These are phyloP conservation scores for Aspergillus latus DNA, from an alignment of 2,329 filamentous ascomycete genomes.

Conservation along the genomic window DNA sequence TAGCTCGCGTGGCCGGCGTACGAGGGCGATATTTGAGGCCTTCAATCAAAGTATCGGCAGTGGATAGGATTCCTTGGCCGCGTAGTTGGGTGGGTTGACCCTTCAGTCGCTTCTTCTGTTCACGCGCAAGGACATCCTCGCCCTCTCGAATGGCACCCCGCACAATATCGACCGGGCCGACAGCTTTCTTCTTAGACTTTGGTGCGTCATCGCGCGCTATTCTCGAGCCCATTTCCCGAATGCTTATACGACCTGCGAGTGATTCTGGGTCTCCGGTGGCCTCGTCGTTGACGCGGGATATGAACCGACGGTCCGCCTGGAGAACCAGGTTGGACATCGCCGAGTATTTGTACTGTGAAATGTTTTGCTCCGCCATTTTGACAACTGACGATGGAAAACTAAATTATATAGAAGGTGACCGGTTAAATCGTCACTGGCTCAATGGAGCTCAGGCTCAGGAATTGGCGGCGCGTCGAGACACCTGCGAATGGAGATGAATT, in stretches of 20 bases:
- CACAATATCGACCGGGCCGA: slow-evolving; percentile 68
- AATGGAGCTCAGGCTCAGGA: slow-evolving; percentile 34
- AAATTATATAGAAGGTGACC: slow-evolving; percentile 12
- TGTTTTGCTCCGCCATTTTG: slow-evolving; percentile 71
- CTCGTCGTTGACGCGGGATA: slow-evolving; percentile 89
- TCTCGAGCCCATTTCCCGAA: slow-evolving; percentile 89
- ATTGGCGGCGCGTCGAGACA: slow-evolving; percentile 34
- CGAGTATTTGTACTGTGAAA: slow-evolving; percentile 98
- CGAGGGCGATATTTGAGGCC: slow-evolving; percentile 88
- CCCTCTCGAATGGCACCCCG: slow-evolving; percentile 76
- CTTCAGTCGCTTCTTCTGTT: slow-evolving; percentile 81
- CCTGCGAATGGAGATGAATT: slow-evolving; percentile 28
- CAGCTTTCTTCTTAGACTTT: slow-evolving; percentile 71
- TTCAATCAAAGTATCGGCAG: slow-evolving; percentile 83
- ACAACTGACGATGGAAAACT: slow-evolving; percentile 13
- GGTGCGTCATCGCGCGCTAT: slow-evolving; percentile 77
- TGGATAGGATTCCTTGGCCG: slow-evolving; percentile 75
- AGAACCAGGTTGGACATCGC: slow-evolving; percentile 99
- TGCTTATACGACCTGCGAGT: slow-evolving; percentile 87
- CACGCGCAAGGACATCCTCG: slow-evolving; percentile 76
- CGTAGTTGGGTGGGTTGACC: slow-evolving; percentile 69
- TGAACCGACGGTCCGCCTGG: slow-evolving; percentile 97
- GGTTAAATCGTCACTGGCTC: slow-evolving; percentile 31
- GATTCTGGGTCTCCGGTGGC: slow-evolving; percentile 97
- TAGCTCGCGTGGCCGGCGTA: slow-evolving; percentile 85